phyloP scores from a whole-genome alignment of 768 basidiomycete genomes.

The Thelephora ganbajun region DNA sequence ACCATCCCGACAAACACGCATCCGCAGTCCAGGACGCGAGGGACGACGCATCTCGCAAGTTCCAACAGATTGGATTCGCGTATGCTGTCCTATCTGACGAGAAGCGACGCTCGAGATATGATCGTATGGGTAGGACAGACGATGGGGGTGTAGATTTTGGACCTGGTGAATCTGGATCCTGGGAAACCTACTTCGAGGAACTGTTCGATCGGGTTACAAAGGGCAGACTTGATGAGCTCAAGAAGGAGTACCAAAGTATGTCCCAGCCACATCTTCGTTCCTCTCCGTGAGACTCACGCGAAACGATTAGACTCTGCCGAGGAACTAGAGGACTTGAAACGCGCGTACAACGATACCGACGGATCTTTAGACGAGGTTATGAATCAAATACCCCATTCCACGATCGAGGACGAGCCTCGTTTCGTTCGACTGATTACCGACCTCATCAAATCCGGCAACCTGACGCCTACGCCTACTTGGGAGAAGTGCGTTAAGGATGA shows the following conservation, averaged over 20 bases:
- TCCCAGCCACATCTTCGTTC: background rate
- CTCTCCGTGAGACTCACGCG: background rate
- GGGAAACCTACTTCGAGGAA: conserved; percentile 92
- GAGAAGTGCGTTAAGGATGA: conserved; percentile 59
- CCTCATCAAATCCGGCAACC: conserved; percentile 46
- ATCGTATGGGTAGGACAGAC: conserved; percentile 73
- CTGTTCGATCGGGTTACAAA: conserved; percentile 81
- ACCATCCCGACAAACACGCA: conserved; percentile 87
- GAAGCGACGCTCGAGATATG: conserved; percentile 63
- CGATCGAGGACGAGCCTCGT: conserved; percentile 72
- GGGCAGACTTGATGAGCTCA: conserved; percentile 83
- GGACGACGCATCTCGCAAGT: conserved; percentile 58
- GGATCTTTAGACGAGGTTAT: conserved; percentile 79
- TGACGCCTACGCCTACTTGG: conserved; percentile 52
- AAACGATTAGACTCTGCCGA: conserved; percentile 59
- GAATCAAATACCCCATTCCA: conserved; percentile 76
- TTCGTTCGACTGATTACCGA: conserved; percentile 57
- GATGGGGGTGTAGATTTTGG: conserved; percentile 53
- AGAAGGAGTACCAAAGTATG: conserved; percentile 84
- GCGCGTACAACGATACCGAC: conserved; percentile 52
- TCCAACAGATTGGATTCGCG: conserved; percentile 90
- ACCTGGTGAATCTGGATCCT: conserved; percentile 62
- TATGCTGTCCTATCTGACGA: conserved; percentile 81
- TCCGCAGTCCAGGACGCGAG: conserved; percentile 42
- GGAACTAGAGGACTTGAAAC: conserved; percentile 67